Evolutionary conservation across 2,329 filamentous ascomycete genomes (phyloP).

Genomic region (Botryotinia globosa): DNA sequence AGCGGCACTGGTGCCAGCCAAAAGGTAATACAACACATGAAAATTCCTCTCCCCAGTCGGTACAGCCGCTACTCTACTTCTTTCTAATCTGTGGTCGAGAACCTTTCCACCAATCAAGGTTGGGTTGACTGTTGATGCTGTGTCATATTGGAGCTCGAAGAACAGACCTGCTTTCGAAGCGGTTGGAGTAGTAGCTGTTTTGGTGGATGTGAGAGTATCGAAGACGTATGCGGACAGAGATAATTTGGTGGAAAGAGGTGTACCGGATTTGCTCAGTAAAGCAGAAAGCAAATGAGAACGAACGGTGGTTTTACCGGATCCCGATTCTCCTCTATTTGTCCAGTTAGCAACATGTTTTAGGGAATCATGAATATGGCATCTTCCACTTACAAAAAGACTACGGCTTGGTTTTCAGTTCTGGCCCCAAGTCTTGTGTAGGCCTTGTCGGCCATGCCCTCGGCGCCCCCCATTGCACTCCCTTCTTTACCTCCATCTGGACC

Average conservation of each 20-base stretch:
- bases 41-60: constrained; percentile 96
- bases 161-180: constrained; percentile 95
- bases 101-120: constrained; percentile 91
- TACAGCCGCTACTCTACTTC: constrained; percentile 85
- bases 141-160: constrained; percentile 96
- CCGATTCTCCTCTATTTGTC: constrained; percentile 77
- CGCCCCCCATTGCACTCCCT: constrained; percentile 87
- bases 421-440: constrained; percentile 83
- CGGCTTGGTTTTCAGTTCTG: constrained; percentile 87
- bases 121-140: constrained; percentile 76
- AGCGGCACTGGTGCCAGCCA: constrained; percentile 85
- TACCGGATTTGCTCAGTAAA: constrained; percentile 84
- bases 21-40: constrained; percentile 90
- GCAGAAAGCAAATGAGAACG: constrained; percentile 84
- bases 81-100: constrained; percentile 86
- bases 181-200: constrained; percentile 90
- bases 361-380: neutral
- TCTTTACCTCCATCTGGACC: constrained; percentile 88
- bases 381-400: constrained; percentile 80
- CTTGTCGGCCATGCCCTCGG: constrained; percentile 84
- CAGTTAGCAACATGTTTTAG: constrained; percentile 20
- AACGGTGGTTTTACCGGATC: constrained; percentile 92
- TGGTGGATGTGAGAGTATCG: constrained; percentile 93
- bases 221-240: constrained; percentile 94
- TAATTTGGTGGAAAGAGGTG: constrained; percentile 87